Evolutionary conservation across 306 rosid genomes (phyloP).

Genomic region (Styphnolobium japonicum): DNA sequence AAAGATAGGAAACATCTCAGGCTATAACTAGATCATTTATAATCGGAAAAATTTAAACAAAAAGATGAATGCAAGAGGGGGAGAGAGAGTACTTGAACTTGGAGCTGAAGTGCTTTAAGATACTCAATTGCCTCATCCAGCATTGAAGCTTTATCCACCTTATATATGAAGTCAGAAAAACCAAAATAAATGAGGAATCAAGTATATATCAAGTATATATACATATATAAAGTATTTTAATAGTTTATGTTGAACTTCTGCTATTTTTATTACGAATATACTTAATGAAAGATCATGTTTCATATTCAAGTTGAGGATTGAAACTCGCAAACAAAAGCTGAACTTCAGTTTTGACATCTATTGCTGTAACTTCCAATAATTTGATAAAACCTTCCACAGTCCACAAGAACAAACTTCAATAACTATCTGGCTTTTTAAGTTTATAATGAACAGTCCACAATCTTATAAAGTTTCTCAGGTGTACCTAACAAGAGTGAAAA

Average conservation of each 20-base stretch:
- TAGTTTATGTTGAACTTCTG: background rate
- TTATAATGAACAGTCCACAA: slow-evolving; percentile 13
- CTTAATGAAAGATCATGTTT: slow-evolving; percentile 4
- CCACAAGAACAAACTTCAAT: slow-evolving; percentile 17
- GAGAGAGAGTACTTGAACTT: slow-evolving; percentile 68
- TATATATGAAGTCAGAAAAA: slow-evolving; percentile 30
- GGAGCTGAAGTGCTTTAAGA: slow-evolving; percentile 94
- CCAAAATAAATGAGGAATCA: slow-evolving; percentile 27
- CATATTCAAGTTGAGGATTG: slow-evolving; percentile 1
- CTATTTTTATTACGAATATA: background rate
- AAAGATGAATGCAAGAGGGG: background rate
- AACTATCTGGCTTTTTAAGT: background rate
- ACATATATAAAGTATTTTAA: background rate
- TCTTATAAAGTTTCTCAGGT: slow-evolving; percentile 17
- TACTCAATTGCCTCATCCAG: slow-evolving; percentile 99
- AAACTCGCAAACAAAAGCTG: slow-evolving; percentile 15
- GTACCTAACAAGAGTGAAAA: slow-evolving; percentile 1
- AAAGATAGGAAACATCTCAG: slow-evolving; percentile 30
- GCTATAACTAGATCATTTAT: slow-evolving; percentile 5
- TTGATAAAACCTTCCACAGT: slow-evolving; percentile 1
- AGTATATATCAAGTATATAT: background rate
- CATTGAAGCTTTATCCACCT: slow-evolving; percentile 99
- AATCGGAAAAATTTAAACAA: background rate
- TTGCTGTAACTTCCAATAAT: background rate
- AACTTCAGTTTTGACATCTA: slow-evolving; percentile 23